Base-by-base conservation (phyloP, 1,139 yeast genomes). In the Eremothecium sinecaudum region DNA sequence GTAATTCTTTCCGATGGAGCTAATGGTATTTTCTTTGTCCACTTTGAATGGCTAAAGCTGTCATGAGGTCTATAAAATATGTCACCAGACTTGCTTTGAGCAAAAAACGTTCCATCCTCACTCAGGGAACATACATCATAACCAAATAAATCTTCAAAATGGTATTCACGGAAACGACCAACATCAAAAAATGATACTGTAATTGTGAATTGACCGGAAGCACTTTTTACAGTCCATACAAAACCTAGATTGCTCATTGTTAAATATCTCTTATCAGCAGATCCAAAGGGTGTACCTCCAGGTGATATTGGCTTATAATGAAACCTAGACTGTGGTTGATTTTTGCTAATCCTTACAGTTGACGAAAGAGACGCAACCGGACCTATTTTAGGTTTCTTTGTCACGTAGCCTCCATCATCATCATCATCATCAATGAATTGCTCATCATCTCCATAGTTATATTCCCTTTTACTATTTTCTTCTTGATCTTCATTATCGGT, bases 111-210 rank as follows among this genome's bases (percentile, higher is more conserved):
- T 1, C 92, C 94, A 4, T 66, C 66, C 21, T 67, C 67, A 36
- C 78, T 78, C 49, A 90, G 64, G 1, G 84, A 73, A 19, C 94
- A 92, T 35, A 83, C 61, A 53, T 84, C 94, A 55, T 67, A 83
- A 12, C 73, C 68, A 39, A 68, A 66, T 32, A 72, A 58, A 56
- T 90, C 98, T 31, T 78, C 79, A 59, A 90, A 87, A 58, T 84
- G 92, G 48, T 83, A 84, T 47, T 84, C 95, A 37, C 78, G 73
- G 53, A 78, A 80, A n/a, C 71, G 55, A 0, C 86, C 75, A 33
- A 81, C 66, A 53, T 90, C 96, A 50, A 84, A 86, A 51, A 90
- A 90, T 10, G 87, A 74, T 2, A 87, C 86, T 0, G 95, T 84
- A 12, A 87, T 67, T 32, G 87, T 75, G 44, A 77, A 73, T 0